These are phyloP conservation scores for Chalciporus sphaerocephalus DNA, from an alignment of 768 basidiomycete genomes.

Conservation along the genomic window DNA sequence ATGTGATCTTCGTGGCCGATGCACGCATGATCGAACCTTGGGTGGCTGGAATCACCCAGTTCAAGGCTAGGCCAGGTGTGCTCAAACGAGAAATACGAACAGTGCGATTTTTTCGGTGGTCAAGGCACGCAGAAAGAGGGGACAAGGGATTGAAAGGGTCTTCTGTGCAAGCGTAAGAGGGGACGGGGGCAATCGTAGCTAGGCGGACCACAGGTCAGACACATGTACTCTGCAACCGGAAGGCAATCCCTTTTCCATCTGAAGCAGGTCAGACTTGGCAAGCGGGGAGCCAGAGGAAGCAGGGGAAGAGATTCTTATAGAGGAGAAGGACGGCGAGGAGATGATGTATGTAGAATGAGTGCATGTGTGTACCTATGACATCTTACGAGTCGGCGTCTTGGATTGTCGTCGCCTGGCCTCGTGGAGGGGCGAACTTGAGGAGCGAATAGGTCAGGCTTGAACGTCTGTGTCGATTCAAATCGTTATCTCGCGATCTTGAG, in stretches of 20 bases:
- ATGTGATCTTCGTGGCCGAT: slow-evolving; percentile 1
- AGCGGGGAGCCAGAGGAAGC: slow-evolving; percentile 4
- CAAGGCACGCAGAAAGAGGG: slow-evolving; percentile 21
- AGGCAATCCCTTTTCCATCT: slow-evolving; percentile 23
- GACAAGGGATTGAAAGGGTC: slow-evolving; percentile 2
- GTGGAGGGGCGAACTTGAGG: no score
- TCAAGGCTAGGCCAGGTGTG: slow-evolving; percentile 3
- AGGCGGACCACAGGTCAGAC: slow-evolving; percentile 30
- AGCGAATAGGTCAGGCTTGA: no score
- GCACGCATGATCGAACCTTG: slow-evolving; percentile 2
- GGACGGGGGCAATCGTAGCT: slow-evolving; percentile 24
- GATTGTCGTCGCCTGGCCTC: slow-evolving; percentile 19
- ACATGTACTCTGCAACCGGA: slow-evolving; percentile 19
- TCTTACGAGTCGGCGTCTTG: slow-evolving; percentile 16
- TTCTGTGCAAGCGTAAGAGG: slow-evolving; percentile 21
- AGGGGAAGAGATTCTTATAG: slow-evolving; percentile 1
- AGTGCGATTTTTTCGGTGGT: slow-evolving; percentile 8
- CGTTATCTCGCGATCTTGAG: slow-evolving; percentile 31
- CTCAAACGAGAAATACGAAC: slow-evolving; percentile 1
- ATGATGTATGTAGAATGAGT: slow-evolving; percentile 21
- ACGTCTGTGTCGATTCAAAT: slow-evolving; percentile 13
- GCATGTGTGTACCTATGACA: slow-evolving; percentile 7
- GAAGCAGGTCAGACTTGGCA: slow-evolving; percentile 15
- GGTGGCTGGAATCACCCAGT: background rate
- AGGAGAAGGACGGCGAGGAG: slow-evolving; percentile 15